Evolutionary conservation across 345 rosid species (phyloP).

Genomic region (Aurinia saxatilis): DNA sequence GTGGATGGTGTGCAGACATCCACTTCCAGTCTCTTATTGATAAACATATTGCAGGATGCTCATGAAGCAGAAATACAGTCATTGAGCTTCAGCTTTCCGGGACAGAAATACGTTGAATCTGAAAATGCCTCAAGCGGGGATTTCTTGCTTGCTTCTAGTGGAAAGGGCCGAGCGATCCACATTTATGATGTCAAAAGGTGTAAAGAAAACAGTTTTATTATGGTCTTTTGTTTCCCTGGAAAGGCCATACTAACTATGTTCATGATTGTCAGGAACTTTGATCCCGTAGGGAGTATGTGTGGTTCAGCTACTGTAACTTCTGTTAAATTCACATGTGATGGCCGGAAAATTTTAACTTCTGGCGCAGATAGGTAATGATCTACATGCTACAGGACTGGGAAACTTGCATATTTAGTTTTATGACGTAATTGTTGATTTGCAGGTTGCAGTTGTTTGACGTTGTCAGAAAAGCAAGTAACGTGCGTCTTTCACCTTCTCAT

Average conservation of each 20-base stretch:
- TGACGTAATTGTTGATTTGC: constrained; percentile 4
- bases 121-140: constrained; percentile 28
- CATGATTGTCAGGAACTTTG: constrained; percentile 54
- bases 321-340: constrained; percentile 52
- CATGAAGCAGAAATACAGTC: constrained; percentile 77
- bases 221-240: constrained; percentile 10
- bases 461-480: constrained; percentile 29
- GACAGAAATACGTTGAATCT: constrained; percentile 25
- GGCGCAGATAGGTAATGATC: constrained; percentile 66
- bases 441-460: constrained; percentile 65
- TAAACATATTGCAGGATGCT: constrained; percentile 41
- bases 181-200: constrained; percentile 73
- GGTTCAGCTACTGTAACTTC: constrained; percentile 77
- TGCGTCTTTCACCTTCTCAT: constrained; percentile 44
- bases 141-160: constrained; percentile 69
- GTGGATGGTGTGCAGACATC: constrained; percentile 1
- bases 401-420: not conserved
- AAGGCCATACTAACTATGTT: constrained; percentile 17
- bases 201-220: not conserved
- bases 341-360: constrained; percentile 58
- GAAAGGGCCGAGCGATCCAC: constrained; percentile 64
- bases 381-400: not conserved
- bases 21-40: constrained; percentile 10
- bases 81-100: constrained; percentile 59
- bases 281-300: constrained; percentile 47